These are phyloP conservation scores for Knoxia roxburghii DNA, from an alignment of 257 asterid species.

Conservation along the genomic window DNA sequence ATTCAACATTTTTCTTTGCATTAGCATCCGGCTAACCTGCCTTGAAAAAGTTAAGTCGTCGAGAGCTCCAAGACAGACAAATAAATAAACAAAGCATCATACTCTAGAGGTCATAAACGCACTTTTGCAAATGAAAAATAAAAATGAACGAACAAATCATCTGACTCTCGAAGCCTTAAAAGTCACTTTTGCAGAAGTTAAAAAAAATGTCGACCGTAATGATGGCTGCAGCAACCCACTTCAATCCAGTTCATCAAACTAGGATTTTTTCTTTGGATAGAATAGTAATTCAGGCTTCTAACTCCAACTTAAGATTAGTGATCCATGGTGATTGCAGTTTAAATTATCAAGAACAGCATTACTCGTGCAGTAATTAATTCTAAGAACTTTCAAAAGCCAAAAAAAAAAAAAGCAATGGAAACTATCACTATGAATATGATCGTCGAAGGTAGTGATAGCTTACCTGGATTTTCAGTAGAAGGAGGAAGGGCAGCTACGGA, in stretches of 20 bases:
- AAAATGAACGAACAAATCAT: neutral
- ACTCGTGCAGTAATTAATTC: neutral
- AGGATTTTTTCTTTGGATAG: neutral
- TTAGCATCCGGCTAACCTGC: no score
- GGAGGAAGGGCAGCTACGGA: slow-evolving; percentile 21
- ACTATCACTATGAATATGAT: neutral
- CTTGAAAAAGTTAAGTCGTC: no score
- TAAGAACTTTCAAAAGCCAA: neutral
- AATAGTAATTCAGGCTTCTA: neutral
- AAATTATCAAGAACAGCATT: neutral
- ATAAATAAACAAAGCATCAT: no score
- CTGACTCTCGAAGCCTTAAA: no score
- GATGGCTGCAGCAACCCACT: neutral
- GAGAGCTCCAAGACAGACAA: no score
- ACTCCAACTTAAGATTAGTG: neutral
- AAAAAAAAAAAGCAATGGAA: neutral
- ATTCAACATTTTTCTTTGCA: no score
- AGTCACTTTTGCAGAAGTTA: neutral
- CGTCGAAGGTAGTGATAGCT: neutral
- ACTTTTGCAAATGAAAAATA: neutral
- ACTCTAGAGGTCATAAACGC: no score
- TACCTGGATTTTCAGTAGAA: slow-evolving; percentile 17
- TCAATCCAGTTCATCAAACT: neutral
- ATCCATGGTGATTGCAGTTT: neutral
- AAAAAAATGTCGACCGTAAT: neutral